Evolutionary conservation across 1,284 basidiomycete genomes (phyloP).

Genomic region (Grifola frondosa): DNA sequence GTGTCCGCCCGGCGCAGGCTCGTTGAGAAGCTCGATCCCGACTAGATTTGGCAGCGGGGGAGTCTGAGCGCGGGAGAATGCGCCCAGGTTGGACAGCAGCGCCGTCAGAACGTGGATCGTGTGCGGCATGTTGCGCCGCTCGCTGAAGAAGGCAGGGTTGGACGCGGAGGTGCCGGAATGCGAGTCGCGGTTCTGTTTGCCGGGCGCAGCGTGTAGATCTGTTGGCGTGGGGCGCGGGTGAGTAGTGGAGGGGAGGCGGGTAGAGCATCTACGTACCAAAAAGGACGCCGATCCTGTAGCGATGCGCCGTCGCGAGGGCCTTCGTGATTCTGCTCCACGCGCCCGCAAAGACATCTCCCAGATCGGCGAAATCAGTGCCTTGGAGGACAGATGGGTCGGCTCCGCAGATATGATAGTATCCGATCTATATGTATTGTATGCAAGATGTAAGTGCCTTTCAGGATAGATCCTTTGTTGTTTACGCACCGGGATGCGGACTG

Average conservation of each 20-base stretch:
- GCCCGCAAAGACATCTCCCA: conserved; percentile 60
- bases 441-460: neutral
- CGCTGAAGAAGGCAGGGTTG: conserved; percentile 48
- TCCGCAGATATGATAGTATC: conserved; percentile 73
- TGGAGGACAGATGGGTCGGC: conserved; percentile 60
- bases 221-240: neutral
- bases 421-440: conserved; percentile 56
- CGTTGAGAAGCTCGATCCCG: conserved; percentile 84
- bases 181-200: conserved; percentile 71
- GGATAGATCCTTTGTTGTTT: neutral
- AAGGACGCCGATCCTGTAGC: conserved; percentile 74
- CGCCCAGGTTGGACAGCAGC: conserved; percentile 46
- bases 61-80: conserved; percentile 33
- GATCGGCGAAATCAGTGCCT: conserved; percentile 72
- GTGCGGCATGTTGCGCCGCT: conserved; percentile 51
- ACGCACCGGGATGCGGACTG: conserved; percentile 80
- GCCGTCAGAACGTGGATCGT: conserved; percentile 51
- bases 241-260: conserved; percentile 1
- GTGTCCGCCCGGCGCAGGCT: conserved; percentile 61
- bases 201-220: conserved; percentile 77
- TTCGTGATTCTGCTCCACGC: conserved; percentile 73
- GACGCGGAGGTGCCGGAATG: conserved; percentile 64
- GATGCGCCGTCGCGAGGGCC: conserved; percentile 64
- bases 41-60: conserved; percentile 62
- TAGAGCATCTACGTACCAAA: conserved; percentile 48